Conservation (phyloP, 495 filamentous ascomycete genomes). For the Penicillium odoratum region DNA sequence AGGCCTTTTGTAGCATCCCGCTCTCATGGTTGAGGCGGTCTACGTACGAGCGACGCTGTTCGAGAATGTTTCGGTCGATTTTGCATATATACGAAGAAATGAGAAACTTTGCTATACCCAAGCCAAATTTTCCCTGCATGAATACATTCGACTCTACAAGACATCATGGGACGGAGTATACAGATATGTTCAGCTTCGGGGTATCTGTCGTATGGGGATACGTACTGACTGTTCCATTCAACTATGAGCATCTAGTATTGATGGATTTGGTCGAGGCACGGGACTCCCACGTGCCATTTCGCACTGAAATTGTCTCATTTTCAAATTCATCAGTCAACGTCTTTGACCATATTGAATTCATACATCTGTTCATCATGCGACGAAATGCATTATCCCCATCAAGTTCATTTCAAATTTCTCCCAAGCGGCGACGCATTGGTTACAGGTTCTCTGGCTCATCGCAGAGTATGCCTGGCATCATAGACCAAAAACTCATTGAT, state of each 20-base stretch:
- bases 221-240: neutral
- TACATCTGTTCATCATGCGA: conserved; percentile 13
- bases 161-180: neutral
- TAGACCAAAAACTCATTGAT: conserved; percentile 31
- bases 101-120: conserved; percentile 21
- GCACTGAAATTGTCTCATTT: neutral
- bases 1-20: conserved; percentile 8
- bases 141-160: neutral
- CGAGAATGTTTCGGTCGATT: conserved; percentile 19
- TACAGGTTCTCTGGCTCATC: conserved; percentile 6
- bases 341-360: neutral
- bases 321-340: neutral
- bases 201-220: neutral
- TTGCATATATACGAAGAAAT: conserved; percentile 37
- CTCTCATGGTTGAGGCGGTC: conserved; percentile 6
- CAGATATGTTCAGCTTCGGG: neutral
- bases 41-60: conserved; percentile 9
- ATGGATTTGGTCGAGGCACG: conserved; percentile 5
- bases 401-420: conserved; percentile 11
- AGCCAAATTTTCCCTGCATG: neutral
- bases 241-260: neutral
- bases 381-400: conserved; percentile 2
- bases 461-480: conserved; percentile 17
- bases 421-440: conserved; percentile 13
- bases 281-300: conserved; percentile 26